Evolutionary conservation across 2,329 filamentous ascomycete species (phyloP), one percentile per base, ranked within the genome.

Genomic region (Colletotrichum sp.): DNA sequence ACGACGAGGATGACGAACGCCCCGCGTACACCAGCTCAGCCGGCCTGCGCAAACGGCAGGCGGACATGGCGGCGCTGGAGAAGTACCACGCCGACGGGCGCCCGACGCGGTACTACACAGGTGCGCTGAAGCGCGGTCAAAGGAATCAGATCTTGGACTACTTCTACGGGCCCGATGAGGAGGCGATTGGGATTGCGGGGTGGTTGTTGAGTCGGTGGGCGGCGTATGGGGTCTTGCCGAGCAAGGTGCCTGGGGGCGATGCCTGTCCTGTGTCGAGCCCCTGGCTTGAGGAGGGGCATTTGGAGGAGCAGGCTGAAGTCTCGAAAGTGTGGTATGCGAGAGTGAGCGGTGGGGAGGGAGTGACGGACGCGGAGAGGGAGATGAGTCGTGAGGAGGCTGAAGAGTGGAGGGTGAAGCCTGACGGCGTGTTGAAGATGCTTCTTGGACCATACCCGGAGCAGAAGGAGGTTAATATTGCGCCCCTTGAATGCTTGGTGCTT

Each of bases 61-160:
- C 56, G 79, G 6, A 78, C n/a, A 39, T 67, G n/a, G 61, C 62
- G 1, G 70, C 70, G 16, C 66, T 78, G 16, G 76, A 69, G 4
- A 66, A 64, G 25, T 78, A 78, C 60, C 76, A 76, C 28, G 71
- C 76, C 13, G 76, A 75, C 7, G 68, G 71, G 5, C 61, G 81
- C 56, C 79, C 80, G 43, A 82, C 82, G 15, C 82, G 84, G 22
- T 77, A 83, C 55, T 86, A 86, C 76, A 81, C 82, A 18, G 85
- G 85, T 4, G 83, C 84, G 3, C 77, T 86, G 16, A 81, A 83
- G 28, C 48, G 78, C 0, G 75, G 77, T 8, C 75, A 79, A 34
- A 77, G 78, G 18, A 77, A 77, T 6, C 77, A 78, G 36, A 78
- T 80, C 2, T 64, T 79, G n/a, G 77, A 80, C 22, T 76, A 78